These are phyloP conservation scores for Ocimum tenuiflorum DNA, from an alignment of 257 asterid genomes.

Conservation along the genomic window DNA sequence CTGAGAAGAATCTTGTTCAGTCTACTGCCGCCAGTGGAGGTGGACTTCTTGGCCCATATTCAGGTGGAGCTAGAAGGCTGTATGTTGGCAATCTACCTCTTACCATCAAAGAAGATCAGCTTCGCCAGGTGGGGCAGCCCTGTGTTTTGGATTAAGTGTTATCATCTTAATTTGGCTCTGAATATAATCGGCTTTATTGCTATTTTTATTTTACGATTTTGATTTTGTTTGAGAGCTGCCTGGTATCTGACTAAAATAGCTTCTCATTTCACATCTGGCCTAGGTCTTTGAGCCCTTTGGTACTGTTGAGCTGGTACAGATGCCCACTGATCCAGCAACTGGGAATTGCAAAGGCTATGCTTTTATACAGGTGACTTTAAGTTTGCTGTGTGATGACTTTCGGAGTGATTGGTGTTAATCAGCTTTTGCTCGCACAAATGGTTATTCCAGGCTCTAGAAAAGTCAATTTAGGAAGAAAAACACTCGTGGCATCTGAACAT, in stretches of 20 bases:
- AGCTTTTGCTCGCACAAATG: constrained; percentile 10
- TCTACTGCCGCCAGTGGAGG: constrained; percentile 42
- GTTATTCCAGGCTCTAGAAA: constrained; percentile 15
- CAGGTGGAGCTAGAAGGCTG: constrained; percentile 55
- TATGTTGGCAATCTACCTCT: constrained; percentile 63
- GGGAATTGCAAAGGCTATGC: constrained; percentile 65
- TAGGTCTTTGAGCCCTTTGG: constrained; percentile 79
- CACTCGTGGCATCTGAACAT: not conserved
- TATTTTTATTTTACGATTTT: constrained; percentile 2
- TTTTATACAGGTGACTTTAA: constrained; percentile 54
- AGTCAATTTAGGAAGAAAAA: not conserved
- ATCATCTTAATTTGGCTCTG: constrained; percentile 3
- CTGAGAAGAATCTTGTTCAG: constrained; percentile 74
- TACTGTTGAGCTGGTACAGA: constrained; percentile 59
- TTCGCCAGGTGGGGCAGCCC: constrained; percentile 46
- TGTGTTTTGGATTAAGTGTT: constrained; percentile 9
- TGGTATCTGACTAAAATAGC: not conserved
- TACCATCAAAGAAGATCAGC: constrained; percentile 60
- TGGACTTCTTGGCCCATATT: constrained; percentile 39
- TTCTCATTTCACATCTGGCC: not conserved
- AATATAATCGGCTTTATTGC: not conserved
- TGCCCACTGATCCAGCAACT: constrained; percentile 55
- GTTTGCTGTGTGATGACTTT: constrained; percentile 13
- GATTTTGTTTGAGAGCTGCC: not conserved
- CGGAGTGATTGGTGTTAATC: not conserved